These are phyloP conservation scores for Trifolium dubium DNA, from an alignment of 306 rosid genomes.

Conservation along the genomic window DNA sequence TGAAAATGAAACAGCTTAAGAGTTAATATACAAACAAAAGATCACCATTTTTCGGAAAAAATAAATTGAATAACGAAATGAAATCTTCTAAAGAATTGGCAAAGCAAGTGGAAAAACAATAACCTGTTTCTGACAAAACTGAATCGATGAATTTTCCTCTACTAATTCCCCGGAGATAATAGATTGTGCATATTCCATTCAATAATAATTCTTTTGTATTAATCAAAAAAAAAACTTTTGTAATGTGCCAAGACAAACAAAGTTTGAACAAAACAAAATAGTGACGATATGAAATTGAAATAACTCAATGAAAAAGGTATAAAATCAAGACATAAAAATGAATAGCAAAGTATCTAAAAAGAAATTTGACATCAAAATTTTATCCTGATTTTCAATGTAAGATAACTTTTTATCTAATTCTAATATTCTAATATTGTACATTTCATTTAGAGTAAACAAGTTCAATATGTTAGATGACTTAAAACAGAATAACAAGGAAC, in stretches of 20 bases:
- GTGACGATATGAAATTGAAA: background rate
- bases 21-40: conserved; percentile 20
- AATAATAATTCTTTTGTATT: background rate
- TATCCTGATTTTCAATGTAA: conserved; percentile 13
- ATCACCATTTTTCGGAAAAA: background rate
- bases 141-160: conserved; percentile 20
- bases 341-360: background rate
- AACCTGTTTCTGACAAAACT: conserved; percentile 6
- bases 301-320: background rate
- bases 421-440: background rate
- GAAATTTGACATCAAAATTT: background rate
- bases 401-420: background rate
- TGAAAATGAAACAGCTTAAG: conserved; percentile 36
- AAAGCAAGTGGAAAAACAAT: conserved; percentile 4
- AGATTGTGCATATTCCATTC: conserved; percentile 9
- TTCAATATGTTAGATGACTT: background rate
- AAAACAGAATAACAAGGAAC: conserved; percentile 10
- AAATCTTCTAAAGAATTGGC: conserved; percentile 15
- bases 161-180: conserved; percentile 4
- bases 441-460: background rate
- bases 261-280: background rate
- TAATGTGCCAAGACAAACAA: conserved; percentile 1
- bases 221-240: no score
- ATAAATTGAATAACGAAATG: background rate
- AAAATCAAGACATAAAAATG: background rate